These are phyloP conservation scores for Solanum chmielewskii DNA, from an alignment of 257 asterid species.

Conservation along the genomic window DNA sequence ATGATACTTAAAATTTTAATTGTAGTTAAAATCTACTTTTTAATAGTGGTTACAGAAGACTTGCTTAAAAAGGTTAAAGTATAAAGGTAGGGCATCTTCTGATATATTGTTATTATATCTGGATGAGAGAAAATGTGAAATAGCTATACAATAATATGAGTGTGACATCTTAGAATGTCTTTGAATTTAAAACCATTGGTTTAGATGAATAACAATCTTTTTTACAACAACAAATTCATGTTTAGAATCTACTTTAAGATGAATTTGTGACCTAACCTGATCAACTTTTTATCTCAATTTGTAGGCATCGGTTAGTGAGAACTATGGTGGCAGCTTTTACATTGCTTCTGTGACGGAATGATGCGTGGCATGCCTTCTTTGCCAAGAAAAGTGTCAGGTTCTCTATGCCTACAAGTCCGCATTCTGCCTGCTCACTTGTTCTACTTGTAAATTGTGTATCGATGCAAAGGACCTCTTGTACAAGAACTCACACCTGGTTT, in stretches of 20 bases:
- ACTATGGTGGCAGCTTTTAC: slow-evolving; percentile 66
- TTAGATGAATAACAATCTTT: not conserved
- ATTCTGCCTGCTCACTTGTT: not conserved
- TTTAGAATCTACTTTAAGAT: not conserved
- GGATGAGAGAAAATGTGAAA: not conserved
- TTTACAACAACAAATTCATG: not conserved
- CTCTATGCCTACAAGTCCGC: not conserved
- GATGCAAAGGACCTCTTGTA: not conserved
- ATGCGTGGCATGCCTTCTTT: not conserved
- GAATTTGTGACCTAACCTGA: not conserved
- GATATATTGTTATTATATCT: not conserved
- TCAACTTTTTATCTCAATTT: not conserved
- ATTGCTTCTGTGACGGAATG: slow-evolving; percentile 21
- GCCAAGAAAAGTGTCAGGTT: not conserved
- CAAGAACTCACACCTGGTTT: not conserved
- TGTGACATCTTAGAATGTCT: not conserved
- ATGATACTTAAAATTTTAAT: not conserved
- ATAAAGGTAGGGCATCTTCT: not conserved
- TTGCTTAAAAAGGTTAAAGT: not conserved
- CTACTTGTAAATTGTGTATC: not conserved
- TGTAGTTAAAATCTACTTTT: not conserved
- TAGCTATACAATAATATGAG: not conserved
- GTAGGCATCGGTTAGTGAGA: slow-evolving; percentile 63
- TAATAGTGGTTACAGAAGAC: not conserved
- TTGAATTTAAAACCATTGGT: not conserved